Evolutionary conservation across 2,329 filamentous ascomycete genomes (phyloP).

Genomic region (Lachnellula hyalina): DNA sequence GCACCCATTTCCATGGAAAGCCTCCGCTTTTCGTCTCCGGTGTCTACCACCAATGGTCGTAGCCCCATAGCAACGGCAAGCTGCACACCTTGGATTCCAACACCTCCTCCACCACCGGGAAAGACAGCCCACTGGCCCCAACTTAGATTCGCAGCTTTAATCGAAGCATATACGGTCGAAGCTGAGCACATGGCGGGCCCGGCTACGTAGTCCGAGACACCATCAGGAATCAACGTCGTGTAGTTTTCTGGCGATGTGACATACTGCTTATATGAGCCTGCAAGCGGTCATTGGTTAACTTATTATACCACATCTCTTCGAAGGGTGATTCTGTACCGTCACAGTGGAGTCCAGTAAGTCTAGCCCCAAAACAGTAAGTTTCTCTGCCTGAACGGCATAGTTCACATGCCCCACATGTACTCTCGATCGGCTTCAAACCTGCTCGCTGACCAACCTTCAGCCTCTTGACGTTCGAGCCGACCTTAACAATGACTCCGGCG

Average conservation of each 20-base stretch:
- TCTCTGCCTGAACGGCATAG: no score
- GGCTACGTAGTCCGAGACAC: slow-evolving; percentile 48
- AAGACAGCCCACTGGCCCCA: slow-evolving; percentile 19
- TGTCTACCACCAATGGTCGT: slow-evolving; percentile 23
- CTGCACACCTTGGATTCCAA: slow-evolving; percentile 26
- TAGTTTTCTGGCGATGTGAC: slow-evolving; percentile 45
- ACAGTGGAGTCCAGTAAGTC: no score
- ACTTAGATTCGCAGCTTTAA: slow-evolving; percentile 42
- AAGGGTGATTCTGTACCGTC: no score
- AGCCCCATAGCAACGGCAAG: slow-evolving; percentile 24
- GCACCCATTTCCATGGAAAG: slow-evolving; percentile 23
- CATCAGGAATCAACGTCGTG: slow-evolving; percentile 46
- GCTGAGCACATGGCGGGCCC: slow-evolving; percentile 57
- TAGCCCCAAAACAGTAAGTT: no score
- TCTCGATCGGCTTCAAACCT: no score
- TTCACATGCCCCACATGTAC: no score
- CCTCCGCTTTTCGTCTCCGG: slow-evolving; percentile 18
- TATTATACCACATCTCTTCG: no score
- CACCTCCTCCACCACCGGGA: slow-evolving; percentile 25
- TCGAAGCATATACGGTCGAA: slow-evolving; percentile 51
- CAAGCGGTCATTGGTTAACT: no score
- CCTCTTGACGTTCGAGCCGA: no score
- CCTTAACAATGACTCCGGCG: no score
- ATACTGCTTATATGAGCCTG: slow-evolving; percentile 55
- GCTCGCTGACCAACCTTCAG: no score